Evolutionary conservation across 352 stramenopile genomes (phyloP), one percentile per base, ranked within the genome.

Genomic region (Pythium aphanidermatum): DNA sequence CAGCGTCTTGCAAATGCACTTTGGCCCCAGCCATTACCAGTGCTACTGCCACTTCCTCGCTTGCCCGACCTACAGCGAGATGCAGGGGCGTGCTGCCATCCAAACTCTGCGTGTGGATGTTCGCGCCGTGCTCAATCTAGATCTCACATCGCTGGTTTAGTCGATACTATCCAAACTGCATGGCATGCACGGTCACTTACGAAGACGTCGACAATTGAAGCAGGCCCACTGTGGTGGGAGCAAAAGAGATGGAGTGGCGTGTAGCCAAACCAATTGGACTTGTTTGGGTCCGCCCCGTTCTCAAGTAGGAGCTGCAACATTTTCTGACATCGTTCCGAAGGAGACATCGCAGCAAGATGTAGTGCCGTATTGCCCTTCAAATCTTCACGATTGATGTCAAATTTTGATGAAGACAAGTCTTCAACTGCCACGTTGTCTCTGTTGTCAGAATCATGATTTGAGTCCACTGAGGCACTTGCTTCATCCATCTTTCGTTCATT

Each of bases 241-340:
- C 82, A 93, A 34, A 93, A 92, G n/a, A 90, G 60, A 48, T 93
- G 82, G 33, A 93, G 46, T 17, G 82, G 63, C 1, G 79, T 90
- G 70, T 93, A 93, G 34, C 82, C 82, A 43, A 93, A 92, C 82
- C 82, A 93, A 41, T 93, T 93, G 0, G 68, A 50, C 37, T 61
- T 49, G 46, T 87, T 92, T 9, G 82, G 74, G 43, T 92, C 73
- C 1, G 78, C 73, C 10, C 79, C 79, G 33, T 90, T 92, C 38
- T 93, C 79, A 5, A 93, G 51, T 10, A 93, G 46, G 12, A 93
- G 41, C 45, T 92, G 74, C 16, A 93, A 27, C 70, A 89, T 89
- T 35, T 89, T 86, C 23, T 93, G 74, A 46, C 80, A 89, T 20
- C 78, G 73, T 4, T 87, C 72, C 0, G 71, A 79, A 6, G 81